Percentiles rank a stretch among this genome's conserved stretches.
These are phyloP conservation scores for Apiospora phragmitis DNA, from an alignment of 2,329 filamentous ascomycete species.

Conservation along the genomic window DNA sequence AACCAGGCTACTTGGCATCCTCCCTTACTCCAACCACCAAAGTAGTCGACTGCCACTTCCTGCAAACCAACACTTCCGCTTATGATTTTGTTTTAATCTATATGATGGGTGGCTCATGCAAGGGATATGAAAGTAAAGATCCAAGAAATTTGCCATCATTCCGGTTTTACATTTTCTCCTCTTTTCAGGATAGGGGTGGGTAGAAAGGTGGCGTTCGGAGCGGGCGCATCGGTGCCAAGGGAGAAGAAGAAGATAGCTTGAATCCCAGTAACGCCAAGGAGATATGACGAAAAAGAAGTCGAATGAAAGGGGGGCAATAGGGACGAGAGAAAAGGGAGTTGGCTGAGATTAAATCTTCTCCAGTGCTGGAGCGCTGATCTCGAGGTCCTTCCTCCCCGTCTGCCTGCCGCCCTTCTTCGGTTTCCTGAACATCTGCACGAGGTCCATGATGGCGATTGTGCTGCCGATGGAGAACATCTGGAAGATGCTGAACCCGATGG, in stretches of 20 bases:
- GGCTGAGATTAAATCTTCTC: background rate
- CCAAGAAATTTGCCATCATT: too few relatives aligned
- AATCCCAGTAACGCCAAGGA: background rate
- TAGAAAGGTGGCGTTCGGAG: background rate
- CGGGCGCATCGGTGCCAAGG: background rate
- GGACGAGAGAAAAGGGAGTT: too few relatives aligned
- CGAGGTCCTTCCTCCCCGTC: background rate
- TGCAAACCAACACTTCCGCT: background rate
- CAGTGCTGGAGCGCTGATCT: background rate
- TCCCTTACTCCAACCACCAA: background rate
- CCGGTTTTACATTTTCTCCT: background rate
- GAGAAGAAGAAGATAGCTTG: background rate
- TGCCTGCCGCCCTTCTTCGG: background rate
- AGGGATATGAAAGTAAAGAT: too few relatives aligned
- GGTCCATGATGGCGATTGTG: slow-evolving; percentile 24
- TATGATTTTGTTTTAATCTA: background rate
- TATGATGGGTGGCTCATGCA: background rate
- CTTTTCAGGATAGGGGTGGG: background rate
- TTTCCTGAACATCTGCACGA: slow-evolving; percentile 6
- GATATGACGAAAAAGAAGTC: background rate
- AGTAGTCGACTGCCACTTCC: background rate
- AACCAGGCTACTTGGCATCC: background rate
- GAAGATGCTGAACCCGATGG: slow-evolving; percentile 25
- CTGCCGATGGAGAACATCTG: slow-evolving; percentile 24
- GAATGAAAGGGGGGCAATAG: background rate